A percentile compares a stretch with the other conserved stretches of the same genome.
Evolutionary conservation across 352 stramenopile genomes (phyloP).

Genomic region (Phytophthora sansomeana): DNA sequence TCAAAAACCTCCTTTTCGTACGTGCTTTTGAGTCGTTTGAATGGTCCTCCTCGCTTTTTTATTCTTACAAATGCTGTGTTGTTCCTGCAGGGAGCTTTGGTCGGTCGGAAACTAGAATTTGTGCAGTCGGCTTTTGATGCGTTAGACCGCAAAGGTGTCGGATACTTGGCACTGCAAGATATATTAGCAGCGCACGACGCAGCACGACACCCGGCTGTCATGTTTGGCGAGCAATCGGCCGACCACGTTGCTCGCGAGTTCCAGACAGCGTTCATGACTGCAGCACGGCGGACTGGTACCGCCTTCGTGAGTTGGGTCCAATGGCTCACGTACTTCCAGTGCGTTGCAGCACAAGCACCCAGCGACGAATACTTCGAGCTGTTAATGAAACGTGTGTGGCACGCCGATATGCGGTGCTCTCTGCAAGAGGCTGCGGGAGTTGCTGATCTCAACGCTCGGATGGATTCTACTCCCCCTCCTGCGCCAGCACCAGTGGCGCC

Average conservation of each 20-base stretch:
- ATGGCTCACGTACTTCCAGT: constrained; percentile 84
- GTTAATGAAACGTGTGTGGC: constrained; percentile 77
- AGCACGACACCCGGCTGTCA: constrained; percentile 64
- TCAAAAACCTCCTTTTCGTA: constrained; percentile 78
- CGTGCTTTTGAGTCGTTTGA: neutral
- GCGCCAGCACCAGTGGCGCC: constrained; percentile 21
- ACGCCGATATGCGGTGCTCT: constrained; percentile 48
- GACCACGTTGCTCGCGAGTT: constrained; percentile 72
- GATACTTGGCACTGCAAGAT: constrained; percentile 66
- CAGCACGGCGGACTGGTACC: constrained; percentile 36
- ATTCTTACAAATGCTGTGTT: neutral
- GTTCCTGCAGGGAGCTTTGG: constrained; percentile 47
- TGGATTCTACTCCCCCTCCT: constrained; percentile 15
- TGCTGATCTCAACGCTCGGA: constrained; percentile 11
- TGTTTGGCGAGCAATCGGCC: constrained; percentile 70
- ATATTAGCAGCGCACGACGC: constrained; percentile 61
- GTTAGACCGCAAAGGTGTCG: constrained; percentile 67
- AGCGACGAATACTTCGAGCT: constrained; percentile 85
- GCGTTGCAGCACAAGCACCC: constrained; percentile 64
- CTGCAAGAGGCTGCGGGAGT: constrained; percentile 40
- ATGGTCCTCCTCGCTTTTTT: too few relatives aligned
- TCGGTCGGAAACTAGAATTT: constrained; percentile 61
- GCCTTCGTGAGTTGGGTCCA: constrained; percentile 75
- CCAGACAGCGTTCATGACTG: constrained; percentile 53
- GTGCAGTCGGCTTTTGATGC: constrained; percentile 75